Base-by-base conservation (phyloP, 2,329 filamentous ascomycete genomes). In the Zymoseptoria brevis region DNA sequence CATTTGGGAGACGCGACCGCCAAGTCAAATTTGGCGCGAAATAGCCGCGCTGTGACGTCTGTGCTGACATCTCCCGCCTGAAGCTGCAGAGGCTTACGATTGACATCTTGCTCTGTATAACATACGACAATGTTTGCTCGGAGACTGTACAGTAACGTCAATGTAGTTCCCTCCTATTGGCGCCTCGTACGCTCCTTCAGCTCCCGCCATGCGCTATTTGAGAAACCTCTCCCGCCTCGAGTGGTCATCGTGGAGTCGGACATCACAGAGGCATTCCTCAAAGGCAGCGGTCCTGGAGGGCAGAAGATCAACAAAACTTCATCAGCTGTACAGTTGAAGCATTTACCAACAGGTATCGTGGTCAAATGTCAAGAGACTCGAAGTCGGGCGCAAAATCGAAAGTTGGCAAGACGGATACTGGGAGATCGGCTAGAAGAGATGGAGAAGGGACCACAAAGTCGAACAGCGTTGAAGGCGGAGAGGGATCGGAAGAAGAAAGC, bases 231-330 rank as follows among this genome's bases (percentile, higher is more conserved):
- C 69, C 92, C 93, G 1, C 87, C 90, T 5, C 85, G 91, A 3
- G 87, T 88, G 13, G 83, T 85, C 11, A 83, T 94, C 19, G 81
- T 86, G 11, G 91, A 96, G 65, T 77, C 81, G 19, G 91, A 96
- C 56, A 85, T 97, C 66, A 85, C 87, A 58, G 89, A 96, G 70
- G 82, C 81, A 50, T 97, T 95, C 75, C 81, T 99, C 61, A 96
- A 94, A 73, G 94, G 94, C 68, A 89, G 85, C 67, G 94, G 94
- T 1, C 93, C 94, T 0, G 94, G 94, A 22, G 94, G 94, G 0
- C 94, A 99, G 73, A 96, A 96, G 74, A 97, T 97, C 77, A 99
- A 99, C 77, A 99, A 99, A 84, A 99, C 94, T 24, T 91, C 87
- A 65, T 96, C 90, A 0, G 93, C 93, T 45, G 93, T 96, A 2